A percentile compares a stretch with the other conserved stretches of the same genome.
phyloP scores from a whole-genome alignment of 1,139 yeast genomes.

The Kurtzmaniella natalensis region DNA sequence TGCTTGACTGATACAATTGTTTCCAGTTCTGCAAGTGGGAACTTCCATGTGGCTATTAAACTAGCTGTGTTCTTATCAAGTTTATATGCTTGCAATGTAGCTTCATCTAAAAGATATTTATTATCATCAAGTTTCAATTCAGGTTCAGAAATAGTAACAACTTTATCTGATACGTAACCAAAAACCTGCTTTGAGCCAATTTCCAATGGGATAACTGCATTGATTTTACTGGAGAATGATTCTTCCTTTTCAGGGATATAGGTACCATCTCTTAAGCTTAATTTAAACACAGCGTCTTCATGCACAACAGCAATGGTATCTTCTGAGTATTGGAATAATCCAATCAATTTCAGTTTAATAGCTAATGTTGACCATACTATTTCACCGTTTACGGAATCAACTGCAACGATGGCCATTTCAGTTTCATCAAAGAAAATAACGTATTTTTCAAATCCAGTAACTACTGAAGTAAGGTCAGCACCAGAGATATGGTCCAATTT shows the following conservation, averaged over 20 bases:
- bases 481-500: slow-evolving; percentile 1
- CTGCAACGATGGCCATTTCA: slow-evolving; percentile 22
- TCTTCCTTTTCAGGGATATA: not conserved
- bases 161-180: not conserved
- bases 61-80: slow-evolving; percentile 10
- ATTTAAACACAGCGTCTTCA: slow-evolving; percentile 12
- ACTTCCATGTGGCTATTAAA: slow-evolving; percentile 27
- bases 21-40: slow-evolving; percentile 14
- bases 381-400: slow-evolving; percentile 27
- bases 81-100: slow-evolving; percentile 19
- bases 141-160: not conserved
- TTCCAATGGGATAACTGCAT: not conserved
- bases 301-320: slow-evolving; percentile 19
- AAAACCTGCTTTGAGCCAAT: not conserved
- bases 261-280: slow-evolving; percentile 25
- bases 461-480: slow-evolving; percentile 10
- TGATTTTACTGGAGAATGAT: not conserved
- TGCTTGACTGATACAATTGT: slow-evolving; percentile 17
- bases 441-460: slow-evolving; percentile 32
- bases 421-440: slow-evolving; percentile 25
- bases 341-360: slow-evolving; percentile 11
- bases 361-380: slow-evolving; percentile 22
- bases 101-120: slow-evolving; percentile 16
- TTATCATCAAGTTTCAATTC: slow-evolving; percentile 6
- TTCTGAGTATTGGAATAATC: slow-evolving; percentile 16